Evolutionary conservation across 768 basidiomycete genomes (phyloP), one percentile per base, ranked within the genome.

Genomic region (Arthromyces matolae): DNA sequence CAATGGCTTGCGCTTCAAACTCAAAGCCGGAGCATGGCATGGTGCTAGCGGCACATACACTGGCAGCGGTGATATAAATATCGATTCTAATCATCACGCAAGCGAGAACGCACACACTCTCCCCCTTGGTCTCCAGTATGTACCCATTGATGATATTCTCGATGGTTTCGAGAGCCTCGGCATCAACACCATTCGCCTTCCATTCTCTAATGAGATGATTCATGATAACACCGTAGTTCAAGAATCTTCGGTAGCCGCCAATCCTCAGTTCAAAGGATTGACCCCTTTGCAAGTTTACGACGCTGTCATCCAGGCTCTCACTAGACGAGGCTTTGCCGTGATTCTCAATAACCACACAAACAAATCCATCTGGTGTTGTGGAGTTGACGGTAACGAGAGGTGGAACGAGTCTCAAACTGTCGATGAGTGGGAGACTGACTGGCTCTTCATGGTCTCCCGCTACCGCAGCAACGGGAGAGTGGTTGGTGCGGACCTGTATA

Each of bases 141-240:
- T 34, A 8, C 23, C 42, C 2, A 29, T 55, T 22, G n/a, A 27
- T 22, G 41, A 43, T 24, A 47, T 52, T 19, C 50, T 52, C n/a
- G 47, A 55, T 10, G 41, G 31, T 22, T 55, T 52, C 13, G 50
- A 55, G 40, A 42, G 31, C 8, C 50, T 51, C 29, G 35, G 47
- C 20, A 52, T 55, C 20, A 52, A 55, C 32, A 49, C 50, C 3
- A 42, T 52, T 23, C 54, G 47, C 9, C 28, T 55, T 19, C 50
- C 47, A 10, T 55, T 55, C 32, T 55, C 54, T 38, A 55, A 55
- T 44, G 33, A 55, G 43, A 55, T 55, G 54, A 55, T 55, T 16
- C 54, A 51, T 18, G 53, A 55, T 45, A 48, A 46, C 19, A 38
- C 42, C 8, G 42, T 41, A 8, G 22, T 55, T 27, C 42, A 51